Base-by-base conservation (phyloP, 306 rosid genomes). In the Ceratonia siliqua region DNA sequence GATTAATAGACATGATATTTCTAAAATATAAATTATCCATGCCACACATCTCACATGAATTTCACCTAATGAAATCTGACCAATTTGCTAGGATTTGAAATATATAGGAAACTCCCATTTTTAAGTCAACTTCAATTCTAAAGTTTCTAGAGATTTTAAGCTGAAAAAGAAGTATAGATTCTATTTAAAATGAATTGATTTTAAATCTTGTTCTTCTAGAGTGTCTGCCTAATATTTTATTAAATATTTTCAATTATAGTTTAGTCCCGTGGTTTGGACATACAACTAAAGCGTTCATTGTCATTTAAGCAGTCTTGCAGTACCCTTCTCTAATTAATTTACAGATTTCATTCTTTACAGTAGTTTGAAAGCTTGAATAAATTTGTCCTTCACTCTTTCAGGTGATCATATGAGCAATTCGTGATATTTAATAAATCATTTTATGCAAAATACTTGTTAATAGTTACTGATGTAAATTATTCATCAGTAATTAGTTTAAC, bases 391-490 rank as follows among this genome's bases (percentile, higher is more conserved):
- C n/a, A 56, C 1, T 13, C 46, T 43, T 61, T 61, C 14, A 61
- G 65, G 15, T 11, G 72, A 46, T 32, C 59, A 12, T 59, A 18
- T 14, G 13, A 28, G 20, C 38, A 62, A 35, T 38, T 62, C 4
- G 50, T 25, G 55, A 38, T 38, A 3, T 9, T 62, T 49, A 32
- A 11, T 48, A 3, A 5, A 20, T 42, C 21, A 15, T 42, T 17
- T 58, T 27, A 25, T 27, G 33, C 24, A 17, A 33, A 49, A 72
- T 33, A 21, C 42, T 21, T 33, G 8, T 33, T 62, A 33, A 50
- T 74, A 49, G 21, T 74, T 62, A 48, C 62, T 22, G 25, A 32
- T 35, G 7, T 64, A 53, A 38, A 75, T 39, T n/a, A 39, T 53
- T 53, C 41, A 25, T 50, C 6, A 14, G 36, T 57, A 56, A 57